A percentile compares a stretch with the other conserved stretches of the same genome.
Evolutionary conservation across 2,329 filamentous ascomycete genomes (phyloP).

Genomic region (Ascochyta rabiei): DNA sequence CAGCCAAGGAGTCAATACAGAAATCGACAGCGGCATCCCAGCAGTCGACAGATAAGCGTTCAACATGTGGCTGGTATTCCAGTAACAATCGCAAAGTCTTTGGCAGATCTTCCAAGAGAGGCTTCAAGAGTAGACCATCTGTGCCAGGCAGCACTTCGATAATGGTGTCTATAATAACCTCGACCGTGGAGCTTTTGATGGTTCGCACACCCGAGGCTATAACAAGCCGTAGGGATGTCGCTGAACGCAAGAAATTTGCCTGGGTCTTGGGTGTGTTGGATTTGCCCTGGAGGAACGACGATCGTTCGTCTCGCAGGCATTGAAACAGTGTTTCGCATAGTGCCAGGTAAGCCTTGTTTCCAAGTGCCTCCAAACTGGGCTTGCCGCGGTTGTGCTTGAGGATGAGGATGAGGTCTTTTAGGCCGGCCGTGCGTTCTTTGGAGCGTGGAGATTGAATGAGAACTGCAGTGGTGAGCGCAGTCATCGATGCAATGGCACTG

Average conservation of each 20-base stretch:
- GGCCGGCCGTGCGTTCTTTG: constrained; percentile 57
- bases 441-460: constrained; percentile 35
- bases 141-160: constrained; percentile 71
- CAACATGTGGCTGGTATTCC: constrained; percentile 75
- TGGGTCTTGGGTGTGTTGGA: constrained; percentile 45
- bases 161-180: constrained; percentile 80
- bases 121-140: constrained; percentile 68
- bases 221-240: constrained; percentile 72
- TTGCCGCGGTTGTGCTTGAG: constrained; percentile 59
- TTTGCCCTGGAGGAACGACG: constrained; percentile 60
- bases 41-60: constrained; percentile 71
- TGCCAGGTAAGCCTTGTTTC: constrained; percentile 78
- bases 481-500: background rate
- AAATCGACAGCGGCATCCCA: constrained; percentile 77
- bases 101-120: constrained; percentile 76
- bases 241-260: constrained; percentile 69
- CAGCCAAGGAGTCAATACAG: constrained; percentile 66
- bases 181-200: constrained; percentile 77
- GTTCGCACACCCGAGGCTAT: constrained; percentile 71
- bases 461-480: constrained; percentile 30
- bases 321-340: constrained; percentile 83
- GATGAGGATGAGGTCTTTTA: constrained; percentile 63
- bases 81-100: constrained; percentile 76
- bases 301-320: constrained; percentile 70
- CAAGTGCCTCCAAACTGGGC: constrained; percentile 56